Percentiles rank a stretch among this genome's conserved stretches.
Conservation (phyloP, 2,329 filamentous ascomycete species). For the Scedosporium dehoogii region DNA sequence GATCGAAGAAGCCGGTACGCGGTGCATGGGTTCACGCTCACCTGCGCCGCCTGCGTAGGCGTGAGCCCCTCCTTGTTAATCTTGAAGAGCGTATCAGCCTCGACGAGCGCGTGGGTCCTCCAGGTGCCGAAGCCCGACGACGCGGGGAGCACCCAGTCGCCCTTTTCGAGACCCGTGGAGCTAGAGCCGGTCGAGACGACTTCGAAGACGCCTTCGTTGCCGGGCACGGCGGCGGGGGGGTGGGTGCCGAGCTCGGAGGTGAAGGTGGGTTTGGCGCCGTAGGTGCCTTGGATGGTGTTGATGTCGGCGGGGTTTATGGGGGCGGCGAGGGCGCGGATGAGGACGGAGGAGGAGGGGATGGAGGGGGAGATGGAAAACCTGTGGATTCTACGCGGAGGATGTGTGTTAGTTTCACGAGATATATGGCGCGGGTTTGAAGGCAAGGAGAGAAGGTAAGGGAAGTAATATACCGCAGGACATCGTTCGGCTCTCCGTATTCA, state of each 20-base stretch:
- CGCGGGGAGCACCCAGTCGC: conserved; percentile 92
- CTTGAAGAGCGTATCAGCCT: conserved; percentile 48
- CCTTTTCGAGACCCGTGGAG: conserved; percentile 47
- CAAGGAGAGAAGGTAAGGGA: neutral
- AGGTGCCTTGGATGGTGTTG: conserved; percentile 95
- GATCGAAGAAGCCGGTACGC: conserved; percentile 88
- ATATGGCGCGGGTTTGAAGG: neutral
- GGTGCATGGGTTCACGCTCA: conserved; percentile 86
- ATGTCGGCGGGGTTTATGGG: conserved; percentile 97
- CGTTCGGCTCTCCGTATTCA: conserved; percentile 62
- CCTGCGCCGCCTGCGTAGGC: conserved; percentile 72
- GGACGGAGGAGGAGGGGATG: conserved; percentile 54
- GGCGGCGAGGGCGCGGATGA: conserved; percentile 78
- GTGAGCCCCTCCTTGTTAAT: conserved; percentile 64
- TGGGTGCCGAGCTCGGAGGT: conserved; percentile 66
- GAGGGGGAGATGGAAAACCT: conserved; percentile 67
- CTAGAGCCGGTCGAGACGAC: conserved; percentile 60
- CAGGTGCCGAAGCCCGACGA: conserved; percentile 81
- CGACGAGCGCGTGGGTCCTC: conserved; percentile 78
- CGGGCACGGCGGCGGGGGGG: conserved; percentile 65
- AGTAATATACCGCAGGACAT: conserved; percentile 49
- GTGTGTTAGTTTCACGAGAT: neutral
- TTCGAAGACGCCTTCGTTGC: conserved; percentile 92
- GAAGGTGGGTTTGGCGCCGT: conserved; percentile 76
- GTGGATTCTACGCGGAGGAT: conserved; percentile 43